Conservation (phyloP, 2,329 filamentous ascomycete genomes). For the Simplicillium aogashimaense region DNA sequence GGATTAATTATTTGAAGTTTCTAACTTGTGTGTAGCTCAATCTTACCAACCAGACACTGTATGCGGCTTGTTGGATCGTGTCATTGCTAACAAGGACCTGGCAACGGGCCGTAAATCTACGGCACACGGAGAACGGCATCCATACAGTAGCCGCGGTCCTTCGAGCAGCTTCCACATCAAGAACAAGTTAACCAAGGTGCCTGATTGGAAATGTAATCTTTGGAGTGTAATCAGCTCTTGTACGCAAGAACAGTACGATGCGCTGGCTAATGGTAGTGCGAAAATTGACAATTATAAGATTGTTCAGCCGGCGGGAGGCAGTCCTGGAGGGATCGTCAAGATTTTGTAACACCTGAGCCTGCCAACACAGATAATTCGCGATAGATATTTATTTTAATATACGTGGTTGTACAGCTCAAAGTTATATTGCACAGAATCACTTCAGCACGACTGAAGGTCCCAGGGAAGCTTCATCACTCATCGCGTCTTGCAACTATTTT, state of each 20-base stretch:
- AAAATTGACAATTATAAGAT: constrained; percentile 11
- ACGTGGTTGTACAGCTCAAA: no score
- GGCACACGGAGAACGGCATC: constrained; percentile 16
- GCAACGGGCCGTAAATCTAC: constrained; percentile 40
- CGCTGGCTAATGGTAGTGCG: constrained; percentile 10
- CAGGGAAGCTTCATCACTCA: no score
- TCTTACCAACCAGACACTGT: constrained; percentile 47
- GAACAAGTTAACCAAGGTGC: constrained; percentile 33
- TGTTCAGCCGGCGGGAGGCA: constrained; percentile 1
- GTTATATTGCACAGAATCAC: no score
- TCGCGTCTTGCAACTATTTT: no score
- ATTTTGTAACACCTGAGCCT: no score
- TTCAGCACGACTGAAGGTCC: no score
- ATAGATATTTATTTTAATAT: no score
- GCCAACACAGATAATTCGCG: no score
- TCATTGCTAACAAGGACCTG: constrained; percentile 40
- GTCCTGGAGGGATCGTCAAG: constrained; percentile 1
- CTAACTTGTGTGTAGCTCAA: background rate
- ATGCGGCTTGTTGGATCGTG: constrained; percentile 45
- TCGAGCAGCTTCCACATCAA: constrained; percentile 40
- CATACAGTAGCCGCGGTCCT: constrained; percentile 26
- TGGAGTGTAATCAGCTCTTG: constrained; percentile 36
- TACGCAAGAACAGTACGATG: constrained; percentile 11
- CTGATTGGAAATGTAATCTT: constrained; percentile 47
- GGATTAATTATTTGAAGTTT: no score